phyloP scores from a whole-genome alignment of 2,329 filamentous ascomycete species.

The Coniochaeta sp. region DNA sequence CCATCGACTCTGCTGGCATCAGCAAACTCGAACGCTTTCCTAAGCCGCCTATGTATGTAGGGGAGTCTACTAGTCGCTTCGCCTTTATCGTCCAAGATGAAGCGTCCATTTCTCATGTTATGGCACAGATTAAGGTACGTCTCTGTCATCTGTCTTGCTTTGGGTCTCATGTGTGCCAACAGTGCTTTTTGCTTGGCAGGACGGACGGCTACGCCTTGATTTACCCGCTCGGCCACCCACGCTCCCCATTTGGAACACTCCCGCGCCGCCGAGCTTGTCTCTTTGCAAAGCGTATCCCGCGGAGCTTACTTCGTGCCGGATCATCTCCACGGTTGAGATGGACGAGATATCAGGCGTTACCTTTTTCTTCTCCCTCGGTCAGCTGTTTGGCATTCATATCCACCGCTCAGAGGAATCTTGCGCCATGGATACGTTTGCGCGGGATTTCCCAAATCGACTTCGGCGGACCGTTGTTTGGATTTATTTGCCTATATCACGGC shows the following conservation, averaged over 20 bases:
- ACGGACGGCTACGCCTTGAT: neutral
- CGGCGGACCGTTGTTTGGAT: neutral
- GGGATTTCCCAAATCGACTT: neutral
- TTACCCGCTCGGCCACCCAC: neutral
- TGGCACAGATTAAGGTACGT: neutral
- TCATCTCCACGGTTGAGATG: neutral
- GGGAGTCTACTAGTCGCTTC: slow-evolving; percentile 1
- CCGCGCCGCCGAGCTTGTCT: slow-evolving; percentile 4
- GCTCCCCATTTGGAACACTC: slow-evolving; percentile 8
- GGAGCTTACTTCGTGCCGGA: neutral
- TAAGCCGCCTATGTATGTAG: neutral
- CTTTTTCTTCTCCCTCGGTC: slow-evolving; percentile 5
- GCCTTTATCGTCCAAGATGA: slow-evolving; percentile 1
- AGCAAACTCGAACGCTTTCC: neutral
- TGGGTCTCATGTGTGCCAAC: neutral
- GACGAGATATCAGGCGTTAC: slow-evolving; percentile 5
- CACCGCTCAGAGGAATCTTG: neutral
- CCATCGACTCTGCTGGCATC: neutral
- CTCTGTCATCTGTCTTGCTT: neutral
- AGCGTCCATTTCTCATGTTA: neutral
- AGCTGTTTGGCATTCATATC: slow-evolving; percentile 5
- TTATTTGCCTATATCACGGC: neutral
- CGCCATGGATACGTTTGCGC: neutral
- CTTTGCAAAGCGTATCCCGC: slow-evolving; percentile 4
- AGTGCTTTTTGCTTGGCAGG: neutral